Percentiles rank a stretch among this genome's conserved stretches.
phyloP scores from a whole-genome alignment of 169 alveolate genomes.

The Plasmodium fragile region DNA sequence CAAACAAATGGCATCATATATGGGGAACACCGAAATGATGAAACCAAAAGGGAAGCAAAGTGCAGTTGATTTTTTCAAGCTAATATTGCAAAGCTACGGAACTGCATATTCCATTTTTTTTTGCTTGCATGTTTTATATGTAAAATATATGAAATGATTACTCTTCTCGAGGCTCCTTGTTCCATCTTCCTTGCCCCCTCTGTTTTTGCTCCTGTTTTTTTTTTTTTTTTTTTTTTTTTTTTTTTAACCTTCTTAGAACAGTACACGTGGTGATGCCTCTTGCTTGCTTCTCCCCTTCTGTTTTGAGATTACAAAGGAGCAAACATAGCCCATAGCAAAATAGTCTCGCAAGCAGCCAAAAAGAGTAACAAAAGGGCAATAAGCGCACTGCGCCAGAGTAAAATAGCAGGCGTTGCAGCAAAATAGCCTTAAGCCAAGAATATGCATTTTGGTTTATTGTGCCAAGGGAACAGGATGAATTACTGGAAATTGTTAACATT shows the following conservation, averaged over 20 bases:
- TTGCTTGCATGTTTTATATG: slow-evolving; percentile 1
- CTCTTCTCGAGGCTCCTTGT: slow-evolving; percentile 4
- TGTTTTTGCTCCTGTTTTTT: not conserved
- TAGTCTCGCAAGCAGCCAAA: not conserved
- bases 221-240: not conserved
- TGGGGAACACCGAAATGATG: not conserved
- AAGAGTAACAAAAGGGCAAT: not conserved
- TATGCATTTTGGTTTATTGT: not conserved
- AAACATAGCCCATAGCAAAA: not conserved
- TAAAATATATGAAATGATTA: not conserved
- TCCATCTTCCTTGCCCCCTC: not conserved
- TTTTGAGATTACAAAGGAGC: not conserved
- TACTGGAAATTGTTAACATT: not conserved
- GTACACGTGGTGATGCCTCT: not conserved
- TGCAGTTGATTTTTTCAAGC: not conserved
- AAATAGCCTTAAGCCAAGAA: not conserved
- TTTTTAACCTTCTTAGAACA: slow-evolving; percentile 12
- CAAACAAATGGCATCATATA: not conserved
- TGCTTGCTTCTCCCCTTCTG: not conserved
- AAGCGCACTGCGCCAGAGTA: not conserved
- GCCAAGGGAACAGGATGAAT: not conserved
- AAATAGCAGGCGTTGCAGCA: not conserved
- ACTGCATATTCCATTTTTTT: not conserved
- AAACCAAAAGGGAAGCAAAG: not conserved
- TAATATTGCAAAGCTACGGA: not conserved